phyloP scores from a whole-genome alignment of 345 rosid species.

The Arabidopsis arenosa region DNA sequence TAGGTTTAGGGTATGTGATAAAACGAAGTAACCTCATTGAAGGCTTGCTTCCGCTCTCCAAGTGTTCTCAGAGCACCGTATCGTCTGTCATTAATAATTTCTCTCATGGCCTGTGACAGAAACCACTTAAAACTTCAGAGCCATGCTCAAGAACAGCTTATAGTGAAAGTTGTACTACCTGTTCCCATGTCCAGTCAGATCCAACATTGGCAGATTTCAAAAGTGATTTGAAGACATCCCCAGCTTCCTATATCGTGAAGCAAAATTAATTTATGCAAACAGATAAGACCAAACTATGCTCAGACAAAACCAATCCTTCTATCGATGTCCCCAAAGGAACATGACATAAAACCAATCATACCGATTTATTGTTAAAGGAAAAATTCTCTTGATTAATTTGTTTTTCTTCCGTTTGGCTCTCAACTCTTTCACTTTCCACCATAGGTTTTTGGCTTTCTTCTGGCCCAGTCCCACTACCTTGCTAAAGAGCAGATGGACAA shows the following conservation, averaged over 20 bases:
- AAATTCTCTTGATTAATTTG: constrained; percentile 56
- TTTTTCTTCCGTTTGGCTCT: constrained; percentile 62
- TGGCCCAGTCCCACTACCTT: constrained; percentile 39
- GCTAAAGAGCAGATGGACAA: constrained; percentile 39
- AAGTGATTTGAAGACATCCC: constrained; percentile 80
- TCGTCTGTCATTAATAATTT: constrained; percentile 83
- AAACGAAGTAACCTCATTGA: constrained; percentile 69
- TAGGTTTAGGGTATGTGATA: constrained; percentile 3
- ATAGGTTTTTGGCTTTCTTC: constrained; percentile 35
- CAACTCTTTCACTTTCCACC: constrained; percentile 52
- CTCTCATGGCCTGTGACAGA: constrained; percentile 77
- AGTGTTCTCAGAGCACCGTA: constrained; percentile 91
- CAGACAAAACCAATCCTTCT: constrained; percentile 17
- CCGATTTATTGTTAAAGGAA: constrained; percentile 73
- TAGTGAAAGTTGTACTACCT: constrained; percentile 56
- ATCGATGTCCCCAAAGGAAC: background rate
- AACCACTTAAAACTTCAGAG: constrained; percentile 40
- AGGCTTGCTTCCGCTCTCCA: constrained; percentile 95
- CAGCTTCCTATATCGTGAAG: constrained; percentile 67
- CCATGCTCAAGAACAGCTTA: constrained; percentile 25
- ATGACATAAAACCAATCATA: constrained; percentile 34
- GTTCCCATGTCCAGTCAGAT: constrained; percentile 98
- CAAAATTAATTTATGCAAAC: constrained; percentile 23
- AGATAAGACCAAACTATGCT: constrained; percentile 26
- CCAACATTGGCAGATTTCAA: constrained; percentile 81